Evolutionary conservation across 2,329 filamentous ascomycete species (phyloP).

Genomic region (Atkinsonella hypoxylon): DNA sequence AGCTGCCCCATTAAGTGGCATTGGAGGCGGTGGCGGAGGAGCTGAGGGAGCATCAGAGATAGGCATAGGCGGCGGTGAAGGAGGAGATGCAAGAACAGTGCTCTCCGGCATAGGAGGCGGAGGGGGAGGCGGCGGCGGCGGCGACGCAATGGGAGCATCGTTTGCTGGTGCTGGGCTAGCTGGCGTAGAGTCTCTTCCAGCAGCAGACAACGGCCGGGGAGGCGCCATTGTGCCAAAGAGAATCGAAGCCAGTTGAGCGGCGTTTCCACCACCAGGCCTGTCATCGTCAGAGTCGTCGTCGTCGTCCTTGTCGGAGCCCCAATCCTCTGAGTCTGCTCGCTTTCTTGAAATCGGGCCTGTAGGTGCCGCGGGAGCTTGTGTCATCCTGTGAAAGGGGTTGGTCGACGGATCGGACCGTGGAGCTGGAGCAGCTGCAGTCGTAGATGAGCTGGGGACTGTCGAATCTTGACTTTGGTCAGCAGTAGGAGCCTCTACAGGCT

Average conservation of each 20-base stretch:
- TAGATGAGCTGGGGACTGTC: slow-evolving; percentile 15
- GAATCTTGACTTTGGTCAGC: slow-evolving; percentile 25
- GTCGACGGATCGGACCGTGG: slow-evolving; percentile 55
- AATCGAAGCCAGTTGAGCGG: slow-evolving; percentile 86
- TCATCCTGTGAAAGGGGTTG: slow-evolving; percentile 89
- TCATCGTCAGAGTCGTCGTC: slow-evolving; percentile 67
- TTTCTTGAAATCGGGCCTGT: slow-evolving; percentile 41
- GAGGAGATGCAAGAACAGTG: slow-evolving; percentile 13
- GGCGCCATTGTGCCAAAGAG: slow-evolving; percentile 96
- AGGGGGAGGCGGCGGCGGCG: slow-evolving; percentile 24
- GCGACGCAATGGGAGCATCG: slow-evolving; percentile 28
- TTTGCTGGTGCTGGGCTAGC: slow-evolving; percentile 25
- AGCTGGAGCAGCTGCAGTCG: slow-evolving; percentile 14
- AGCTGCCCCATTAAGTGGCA: slow-evolving; percentile 21
- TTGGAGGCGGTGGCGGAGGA: slow-evolving; percentile 22
- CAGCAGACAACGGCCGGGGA: slow-evolving; percentile 73
- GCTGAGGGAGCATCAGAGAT: slow-evolving; percentile 13
- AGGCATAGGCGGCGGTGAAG: slow-evolving; percentile 19
- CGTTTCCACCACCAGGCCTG: slow-evolving; percentile 66
- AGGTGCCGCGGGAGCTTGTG: slow-evolving; percentile 42
- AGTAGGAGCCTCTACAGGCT: slow-evolving; percentile 43
- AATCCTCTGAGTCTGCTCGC: slow-evolving; percentile 53
- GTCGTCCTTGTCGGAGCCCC: slow-evolving; percentile 63
- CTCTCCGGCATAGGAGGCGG: slow-evolving; percentile 17
- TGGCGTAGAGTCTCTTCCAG: slow-evolving; percentile 53